Percentiles rank a stretch among this genome's conserved stretches.
Conservation (phyloP, 2,329 filamentous ascomycete species). For the Fusarium phyllophilum region DNA sequence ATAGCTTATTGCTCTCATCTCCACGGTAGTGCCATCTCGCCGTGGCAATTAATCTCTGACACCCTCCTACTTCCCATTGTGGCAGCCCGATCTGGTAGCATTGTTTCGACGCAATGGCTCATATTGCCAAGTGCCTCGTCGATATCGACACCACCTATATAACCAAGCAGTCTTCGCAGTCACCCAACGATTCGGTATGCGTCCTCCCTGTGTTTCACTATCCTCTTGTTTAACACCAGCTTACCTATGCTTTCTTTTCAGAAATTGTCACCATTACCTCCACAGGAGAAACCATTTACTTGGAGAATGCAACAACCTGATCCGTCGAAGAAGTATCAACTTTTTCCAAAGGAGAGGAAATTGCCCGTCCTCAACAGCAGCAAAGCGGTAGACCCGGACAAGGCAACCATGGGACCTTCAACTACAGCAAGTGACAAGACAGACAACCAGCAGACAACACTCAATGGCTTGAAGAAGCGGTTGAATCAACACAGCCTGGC, state of each 20-base stretch:
- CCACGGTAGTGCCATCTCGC: conserved; percentile 35
- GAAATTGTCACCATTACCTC: conserved; percentile 43
- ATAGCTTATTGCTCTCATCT: conserved; percentile 33
- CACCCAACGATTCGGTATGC: conserved; percentile 58
- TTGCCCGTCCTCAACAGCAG: conserved; percentile 52
- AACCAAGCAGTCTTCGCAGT: conserved; percentile 59
- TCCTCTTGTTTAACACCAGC: conserved; percentile 10
- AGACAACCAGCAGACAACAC: conserved; percentile 50
- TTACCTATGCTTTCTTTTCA: conserved; percentile 32
- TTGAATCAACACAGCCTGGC: conserved; percentile 67
- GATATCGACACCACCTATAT: conserved; percentile 62
- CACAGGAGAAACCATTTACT: conserved; percentile 61
- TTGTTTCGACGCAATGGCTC: conserved; percentile 62
- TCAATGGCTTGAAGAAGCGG: conserved; percentile 59
- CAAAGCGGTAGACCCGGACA: conserved; percentile 64
- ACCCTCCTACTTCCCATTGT: conserved; percentile 38
- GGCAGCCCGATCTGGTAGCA: conserved; percentile 30
- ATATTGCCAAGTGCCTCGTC: conserved; percentile 69
- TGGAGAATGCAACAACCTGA: conserved; percentile 70
- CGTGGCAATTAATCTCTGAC: conserved; percentile 41
- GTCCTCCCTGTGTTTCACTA: conserved; percentile 13
- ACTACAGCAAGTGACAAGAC: conserved; percentile 53
- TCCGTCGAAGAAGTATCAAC: conserved; percentile 65
- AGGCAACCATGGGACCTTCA: conserved; percentile 58
- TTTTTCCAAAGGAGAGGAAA: conserved; percentile 66